Evolutionary conservation across 106 monocot genomes (phyloP).

Genomic region (Iris macrosiphon): DNA sequence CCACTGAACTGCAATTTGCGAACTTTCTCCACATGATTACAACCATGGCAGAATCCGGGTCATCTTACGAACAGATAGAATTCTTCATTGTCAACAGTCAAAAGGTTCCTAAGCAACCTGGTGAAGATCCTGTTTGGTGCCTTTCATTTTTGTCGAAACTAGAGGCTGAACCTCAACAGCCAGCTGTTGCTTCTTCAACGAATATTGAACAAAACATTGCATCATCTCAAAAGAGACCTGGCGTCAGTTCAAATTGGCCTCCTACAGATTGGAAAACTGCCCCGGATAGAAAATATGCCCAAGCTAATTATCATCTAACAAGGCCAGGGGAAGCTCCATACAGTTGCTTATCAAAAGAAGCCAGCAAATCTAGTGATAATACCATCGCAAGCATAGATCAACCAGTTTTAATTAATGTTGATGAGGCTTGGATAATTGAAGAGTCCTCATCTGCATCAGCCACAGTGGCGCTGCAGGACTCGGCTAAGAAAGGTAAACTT

Average conservation of each 20-base stretch:
- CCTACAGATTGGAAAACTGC: conserved; percentile 66
- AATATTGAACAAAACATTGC: conserved; percentile 9
- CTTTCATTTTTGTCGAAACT: conserved; percentile 12
- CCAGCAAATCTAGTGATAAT: conserved; percentile 2
- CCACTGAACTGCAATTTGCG: conserved; percentile 57
- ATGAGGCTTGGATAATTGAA: conserved; percentile 35
- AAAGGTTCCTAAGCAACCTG: conserved; percentile 54
- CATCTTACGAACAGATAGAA: conserved; percentile 52
- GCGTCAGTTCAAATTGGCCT: conserved; percentile 42
- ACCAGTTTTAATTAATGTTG: conserved; percentile 25
- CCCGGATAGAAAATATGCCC: conserved; percentile 20
- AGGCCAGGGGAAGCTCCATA: too few species aligned
- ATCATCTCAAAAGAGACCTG: conserved; percentile 16
- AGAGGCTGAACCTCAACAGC: neutral
- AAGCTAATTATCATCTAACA: too few species aligned
- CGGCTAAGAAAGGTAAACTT: neutral
- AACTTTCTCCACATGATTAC: conserved; percentile 90
- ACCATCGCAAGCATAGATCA: conserved; percentile 10
- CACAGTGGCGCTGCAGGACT: conserved; percentile 8
- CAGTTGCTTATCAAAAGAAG: neutral
- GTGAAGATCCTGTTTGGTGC: conserved; percentile 52
- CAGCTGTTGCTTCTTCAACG: neutral
- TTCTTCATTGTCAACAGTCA: conserved; percentile 65
- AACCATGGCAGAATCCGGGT: conserved; percentile 65
- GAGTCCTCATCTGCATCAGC: conserved; percentile 19